Base-by-base conservation (phyloP, 2,329 filamentous ascomycete species). In the Cordyceps farinosa region DNA sequence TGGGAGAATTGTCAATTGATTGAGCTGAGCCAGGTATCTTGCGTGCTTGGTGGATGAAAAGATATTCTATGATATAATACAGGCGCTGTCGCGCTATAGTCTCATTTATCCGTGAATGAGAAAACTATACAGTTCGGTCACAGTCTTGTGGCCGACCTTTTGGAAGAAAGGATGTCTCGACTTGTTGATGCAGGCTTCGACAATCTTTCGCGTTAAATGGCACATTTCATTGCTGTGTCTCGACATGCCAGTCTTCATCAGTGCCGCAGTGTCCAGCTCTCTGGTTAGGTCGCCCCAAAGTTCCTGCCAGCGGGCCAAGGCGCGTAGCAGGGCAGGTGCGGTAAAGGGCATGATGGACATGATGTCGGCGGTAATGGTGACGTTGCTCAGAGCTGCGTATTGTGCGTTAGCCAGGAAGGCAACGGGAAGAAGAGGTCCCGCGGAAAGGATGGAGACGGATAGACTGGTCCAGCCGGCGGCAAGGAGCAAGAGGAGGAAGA, bases 301-400 rank as follows among this genome's bases (percentile, higher is more conserved):
- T 30, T 54, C 34, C 45, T 69, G 67, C 69, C 69, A 70, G 8
- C 69, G 64, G 1, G 64, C 57, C 5, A 67, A 38, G 22, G 69
- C 66, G 7, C 68, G 65, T 1, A 66, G 38, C 27, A 69, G 27
- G 11, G 61, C 52, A 1, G 65, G 54, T 1, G 65, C 52, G 9
- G 61, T 61, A 6, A 61, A 9, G 0, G 65, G 57, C 11, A 70
- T 56, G 1, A 63, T 54, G 8, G 64, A 66, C 62, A 64, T 67
- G 27, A 66, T 61, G n/a, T 66, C 61, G 4, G 66, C 61, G 3
- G 66, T 55, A 13, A 65, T 51, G 29, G 65, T 50, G 42, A 68
- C 57, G 40, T 27, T 56, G 27, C 58, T 65, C 38, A 68, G 45
- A 10, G 61, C 64, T 68, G 34, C 17, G 0, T 11, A 29, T 34